Evolutionary conservation across 1,139 yeast genomes (phyloP), one percentile per base, ranked within the genome.

Genomic region (Debaryomyces subglobosus): DNA sequence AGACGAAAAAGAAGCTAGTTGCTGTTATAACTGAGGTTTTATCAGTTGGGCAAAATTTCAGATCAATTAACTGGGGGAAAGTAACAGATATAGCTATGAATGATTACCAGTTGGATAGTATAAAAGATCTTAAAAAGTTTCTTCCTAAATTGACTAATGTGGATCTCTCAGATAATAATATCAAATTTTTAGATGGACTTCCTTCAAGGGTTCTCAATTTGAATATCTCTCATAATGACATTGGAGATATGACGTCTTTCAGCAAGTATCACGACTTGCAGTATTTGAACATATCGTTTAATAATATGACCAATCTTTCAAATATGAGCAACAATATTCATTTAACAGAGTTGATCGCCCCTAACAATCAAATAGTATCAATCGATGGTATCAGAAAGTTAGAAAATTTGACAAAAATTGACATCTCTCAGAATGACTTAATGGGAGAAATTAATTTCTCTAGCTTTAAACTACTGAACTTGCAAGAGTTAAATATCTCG

Each of bases 121-220:
- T 81, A n/a, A 71, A 74, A 44, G 82, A 75, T 47, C 64, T 82
- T 32, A 65, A 72, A 37, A 58, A 60, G 32, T 73, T 80, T 49
- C 65, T 79, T 32, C 86, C 86, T 0, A 65, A 69, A 40, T 58
- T 81, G 41, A 58, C 63, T 46, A 61, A 57, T 27, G 49, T 79
- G 5, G 69, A 78, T 57, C 65, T 79, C 13, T 69, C 81, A 0
- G 50, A 64, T 29, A 82, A 82, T 61, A 55, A 61, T 10, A 60
- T 82, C n/a, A 64, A 68, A 27, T 80, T 67, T 53, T 62, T 77
- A 25, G 77, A 74, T 35, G 86, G 85, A 0, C 56, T 81, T 15
- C 85, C 85, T 0, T 52, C 49, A 6, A 53, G 56, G 1, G 53
- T 77, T 2, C 69, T 77, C 50, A 65, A 67, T 32, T 58, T 82